Evolutionary conservation across 495 filamentous ascomycete species (phyloP), one percentile per base, ranked within the genome.

Genomic region (Penicillium macrosclerotiorum): DNA sequence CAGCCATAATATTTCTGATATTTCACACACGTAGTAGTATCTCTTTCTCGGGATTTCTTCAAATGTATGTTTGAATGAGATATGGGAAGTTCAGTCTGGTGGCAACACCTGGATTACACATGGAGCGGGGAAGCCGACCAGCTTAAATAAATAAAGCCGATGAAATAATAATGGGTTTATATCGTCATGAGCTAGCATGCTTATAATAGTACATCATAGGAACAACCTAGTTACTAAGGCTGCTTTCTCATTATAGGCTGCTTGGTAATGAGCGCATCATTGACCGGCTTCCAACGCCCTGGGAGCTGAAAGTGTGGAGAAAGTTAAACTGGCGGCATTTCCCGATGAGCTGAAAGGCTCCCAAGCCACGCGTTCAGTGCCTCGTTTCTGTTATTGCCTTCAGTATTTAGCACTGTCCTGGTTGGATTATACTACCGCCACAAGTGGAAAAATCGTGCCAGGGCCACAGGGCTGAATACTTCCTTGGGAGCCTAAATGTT

Each of bases 251-350:
- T 37, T 13, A 47, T 46, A 52, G 49, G 49, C 12, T 31, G 24
- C 3, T 17, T 8, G 24, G 25, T 16, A 40, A 16, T 46, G 42
- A 52, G 37, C 49, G 49, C 49, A 46, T 52, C 49, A 52, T 52
- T 27, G 49, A 52, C 32, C 37, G 12, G 17, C n/a, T 31, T 42
- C 24, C 25, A 23, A 14, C 20, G 22, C 31, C 38, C 19, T 13
- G 25, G 17, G 25, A 30, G 46, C 1, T 20, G 13, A 39, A 30
- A 3, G 18, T 24, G 35, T 27, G 31, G 38, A 37, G 6, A 20
- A 37, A 47, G 44, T 47, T 16, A 38, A 47, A 17, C 30, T 19
- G 5, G 40, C 40, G 29, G 40, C 7, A 25, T 13, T n/a, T 20
- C 8, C 14, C 1, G 26, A 9, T 25, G 29, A 29, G 13, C 11